Conservation (phyloP, 495 filamentous ascomycete genomes). For the Endocarpon pusillum region DNA sequence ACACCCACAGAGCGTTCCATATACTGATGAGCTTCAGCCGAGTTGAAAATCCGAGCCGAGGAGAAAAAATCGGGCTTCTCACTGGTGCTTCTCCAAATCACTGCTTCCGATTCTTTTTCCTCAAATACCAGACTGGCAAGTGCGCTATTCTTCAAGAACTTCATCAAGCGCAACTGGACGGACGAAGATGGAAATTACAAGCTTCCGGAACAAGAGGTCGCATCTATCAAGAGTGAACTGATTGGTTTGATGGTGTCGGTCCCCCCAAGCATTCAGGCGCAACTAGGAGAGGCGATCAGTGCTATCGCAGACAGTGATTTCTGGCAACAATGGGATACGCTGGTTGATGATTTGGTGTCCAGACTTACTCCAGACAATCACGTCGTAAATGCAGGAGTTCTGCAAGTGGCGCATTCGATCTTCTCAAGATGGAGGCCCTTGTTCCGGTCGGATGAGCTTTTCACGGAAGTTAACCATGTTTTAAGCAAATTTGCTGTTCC, state of each 20-base stretch:
- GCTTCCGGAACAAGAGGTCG: conserved; percentile 61
- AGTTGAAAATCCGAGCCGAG: conserved; percentile 53
- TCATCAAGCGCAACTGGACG: conserved; percentile 79
- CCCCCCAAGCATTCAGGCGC: conserved; percentile 69
- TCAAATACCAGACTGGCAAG: conserved; percentile 70
- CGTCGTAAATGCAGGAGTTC: conserved; percentile 73
- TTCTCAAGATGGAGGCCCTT: conserved; percentile 92
- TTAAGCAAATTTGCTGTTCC: conserved; percentile 63
- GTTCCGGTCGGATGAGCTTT: conserved; percentile 78
- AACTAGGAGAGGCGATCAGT: conserved; percentile 91
- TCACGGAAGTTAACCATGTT: conserved; percentile 88
- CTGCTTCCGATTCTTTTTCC: conserved; percentile 50
- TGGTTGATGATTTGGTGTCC: conserved; percentile 82
- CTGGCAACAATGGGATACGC: conserved; percentile 83
- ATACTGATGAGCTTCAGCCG: conserved; percentile 39
- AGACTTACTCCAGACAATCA: conserved; percentile 62
- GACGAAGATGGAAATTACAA: conserved; percentile 89
- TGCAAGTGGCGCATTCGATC: conserved; percentile 95
- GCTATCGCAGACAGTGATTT: conserved; percentile 97
- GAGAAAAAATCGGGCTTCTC: conserved; percentile 73
- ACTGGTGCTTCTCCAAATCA: conserved; percentile 73
- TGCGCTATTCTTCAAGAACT: conserved; percentile 95
- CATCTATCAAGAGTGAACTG: conserved; percentile 79
- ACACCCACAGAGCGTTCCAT: background rate
- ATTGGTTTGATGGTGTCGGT: conserved; percentile 93